phyloP scores from a whole-genome alignment of 2,329 filamentous ascomycete species.

The Xylaria sp. region DNA sequence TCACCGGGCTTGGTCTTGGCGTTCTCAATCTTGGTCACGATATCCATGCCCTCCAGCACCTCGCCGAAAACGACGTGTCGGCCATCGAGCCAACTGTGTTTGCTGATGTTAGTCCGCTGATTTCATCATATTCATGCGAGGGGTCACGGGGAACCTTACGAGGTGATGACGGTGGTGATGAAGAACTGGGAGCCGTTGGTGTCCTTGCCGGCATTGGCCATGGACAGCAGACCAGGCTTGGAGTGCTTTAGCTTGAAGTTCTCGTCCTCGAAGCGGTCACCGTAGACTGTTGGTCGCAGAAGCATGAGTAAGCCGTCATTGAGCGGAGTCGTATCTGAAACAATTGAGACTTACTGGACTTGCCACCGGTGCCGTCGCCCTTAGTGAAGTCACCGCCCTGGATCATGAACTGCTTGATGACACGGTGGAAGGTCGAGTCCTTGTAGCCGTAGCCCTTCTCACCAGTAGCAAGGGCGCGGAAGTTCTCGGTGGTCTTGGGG shows the following conservation, averaged over 20 bases:
- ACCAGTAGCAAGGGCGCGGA: slow-evolving; percentile 82
- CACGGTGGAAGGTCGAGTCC: slow-evolving; percentile 85
- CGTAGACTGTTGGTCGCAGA: slow-evolving; percentile 73
- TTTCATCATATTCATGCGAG: slow-evolving; percentile 4
- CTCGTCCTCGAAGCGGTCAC: slow-evolving; percentile 85
- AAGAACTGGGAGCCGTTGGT: slow-evolving; percentile 93
- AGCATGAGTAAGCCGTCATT: slow-evolving; percentile 32
- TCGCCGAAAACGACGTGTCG: slow-evolving; percentile 89
- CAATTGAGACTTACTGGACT: slow-evolving; percentile 71
- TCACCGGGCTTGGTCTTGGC: slow-evolving; percentile 72
- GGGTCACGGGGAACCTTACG: slow-evolving; percentile 60
- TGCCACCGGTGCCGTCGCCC: slow-evolving; percentile 83
- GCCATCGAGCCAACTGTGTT: slow-evolving; percentile 78
- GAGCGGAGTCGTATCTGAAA: neutral
- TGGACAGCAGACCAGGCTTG: slow-evolving; percentile 84
- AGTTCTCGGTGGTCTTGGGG: slow-evolving; percentile 79
- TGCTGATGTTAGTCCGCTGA: slow-evolving; percentile 37
- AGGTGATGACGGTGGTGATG: slow-evolving; percentile 84
- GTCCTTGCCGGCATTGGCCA: slow-evolving; percentile 86
- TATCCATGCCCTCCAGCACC: slow-evolving; percentile 84
- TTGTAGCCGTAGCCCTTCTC: slow-evolving; percentile 88
- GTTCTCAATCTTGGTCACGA: slow-evolving; percentile 82
- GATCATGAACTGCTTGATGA: slow-evolving; percentile 93
- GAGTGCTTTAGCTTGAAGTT: slow-evolving; percentile 96
- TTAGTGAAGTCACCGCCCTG: slow-evolving; percentile 90